Base-by-base conservation (phyloP, 2,329 filamentous ascomycete genomes). In the Fusarium sp. region DNA sequence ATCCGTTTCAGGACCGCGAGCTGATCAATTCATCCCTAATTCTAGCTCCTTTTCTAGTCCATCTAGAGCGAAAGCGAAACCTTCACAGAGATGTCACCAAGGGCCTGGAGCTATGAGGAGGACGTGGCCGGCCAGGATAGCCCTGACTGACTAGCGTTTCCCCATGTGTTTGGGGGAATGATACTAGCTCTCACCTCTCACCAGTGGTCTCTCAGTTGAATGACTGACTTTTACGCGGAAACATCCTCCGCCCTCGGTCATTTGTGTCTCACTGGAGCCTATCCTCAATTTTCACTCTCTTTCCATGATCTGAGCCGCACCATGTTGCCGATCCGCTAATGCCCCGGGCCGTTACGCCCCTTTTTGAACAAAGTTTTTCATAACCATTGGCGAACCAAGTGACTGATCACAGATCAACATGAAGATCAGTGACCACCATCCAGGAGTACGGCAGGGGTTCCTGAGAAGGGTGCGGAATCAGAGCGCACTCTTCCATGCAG, bases 11-110 rank as follows among this genome's bases (percentile, higher is more conserved):
- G 42, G 27, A 9, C 60, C 31, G 25, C 40, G 27, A 63, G 60
- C 42, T 63, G 60, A 52, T 52, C 59, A 62, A 50, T 54, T 22
- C 60, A 40, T 54, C 25, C 10, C 20, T 54, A 36, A 54, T 63
- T 63, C 45, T 54, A 35, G 60, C 47, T 35, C 31, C 36, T 63
- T n/a, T 36, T 54, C 60, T 54, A 33, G 22, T 25, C 18, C 27
- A 13, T 54, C 29, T n/a, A 20, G 60, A 22, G 45, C 31, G 31
- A 35, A 16, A 20, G 33, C 31, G 52, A 35, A 57, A 57, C 31
- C 9, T 18, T 25, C 18, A 31, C 22, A 27, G 18, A 40, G 45
- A 20, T 14, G 22, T n/a, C 45, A 33, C 35, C 60, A 54, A 25
- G 47, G 50, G n/a, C 42, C 50, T 42, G 33, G 27, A 35, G 47